These are phyloP conservation scores for Thelonectria rubi DNA, from an alignment of 2,329 filamentous ascomycete genomes.

Conservation along the genomic window DNA sequence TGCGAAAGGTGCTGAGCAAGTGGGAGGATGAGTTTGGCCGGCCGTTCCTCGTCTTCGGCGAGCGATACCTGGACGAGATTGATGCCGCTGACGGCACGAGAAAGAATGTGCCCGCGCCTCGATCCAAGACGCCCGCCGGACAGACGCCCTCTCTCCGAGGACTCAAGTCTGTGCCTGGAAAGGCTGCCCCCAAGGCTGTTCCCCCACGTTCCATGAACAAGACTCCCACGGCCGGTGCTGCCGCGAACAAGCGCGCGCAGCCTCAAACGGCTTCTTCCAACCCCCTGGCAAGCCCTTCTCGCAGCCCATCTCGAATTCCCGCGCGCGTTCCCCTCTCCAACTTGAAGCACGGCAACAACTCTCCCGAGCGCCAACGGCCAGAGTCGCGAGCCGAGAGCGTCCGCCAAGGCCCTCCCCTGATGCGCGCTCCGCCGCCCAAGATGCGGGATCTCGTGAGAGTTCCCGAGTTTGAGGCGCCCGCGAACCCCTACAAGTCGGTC, in stretches of 20 bases:
- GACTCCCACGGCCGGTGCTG: slow-evolving; percentile 60
- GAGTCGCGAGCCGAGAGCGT: slow-evolving; percentile 57
- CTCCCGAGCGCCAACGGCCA: slow-evolving; percentile 73
- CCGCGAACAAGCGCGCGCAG: slow-evolving; percentile 44
- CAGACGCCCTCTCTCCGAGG: slow-evolving; percentile 59
- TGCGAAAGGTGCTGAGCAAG: slow-evolving; percentile 80
- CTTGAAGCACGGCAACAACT: slow-evolving; percentile 78
- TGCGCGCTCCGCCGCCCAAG: slow-evolving; percentile 82
- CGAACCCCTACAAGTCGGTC: slow-evolving; percentile 57
- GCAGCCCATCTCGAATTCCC: slow-evolving; percentile 66
- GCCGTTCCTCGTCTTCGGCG: slow-evolving; percentile 91
- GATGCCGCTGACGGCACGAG: slow-evolving; percentile 66
- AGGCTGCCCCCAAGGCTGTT: slow-evolving; percentile 44
- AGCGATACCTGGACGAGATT: slow-evolving; percentile 89
- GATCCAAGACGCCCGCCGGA: slow-evolving; percentile 80
- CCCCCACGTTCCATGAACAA: slow-evolving; percentile 58
- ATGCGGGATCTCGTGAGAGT: slow-evolving; percentile 80
- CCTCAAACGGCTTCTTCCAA: slow-evolving; percentile 29
- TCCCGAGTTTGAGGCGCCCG: slow-evolving; percentile 61
- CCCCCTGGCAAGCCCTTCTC: slow-evolving; percentile 45
- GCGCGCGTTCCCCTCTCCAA: slow-evolving; percentile 74
- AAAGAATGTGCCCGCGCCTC: slow-evolving; percentile 58
- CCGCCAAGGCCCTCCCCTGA: slow-evolving; percentile 61
- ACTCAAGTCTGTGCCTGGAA: slow-evolving; percentile 46
- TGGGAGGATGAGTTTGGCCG: slow-evolving; percentile 96